Percentiles rank a stretch among this genome's conserved stretches.
Evolutionary conservation across 371 early-diverging fungal genomes (phyloP).

Genomic region (Chytridium lagenaria): DNA sequence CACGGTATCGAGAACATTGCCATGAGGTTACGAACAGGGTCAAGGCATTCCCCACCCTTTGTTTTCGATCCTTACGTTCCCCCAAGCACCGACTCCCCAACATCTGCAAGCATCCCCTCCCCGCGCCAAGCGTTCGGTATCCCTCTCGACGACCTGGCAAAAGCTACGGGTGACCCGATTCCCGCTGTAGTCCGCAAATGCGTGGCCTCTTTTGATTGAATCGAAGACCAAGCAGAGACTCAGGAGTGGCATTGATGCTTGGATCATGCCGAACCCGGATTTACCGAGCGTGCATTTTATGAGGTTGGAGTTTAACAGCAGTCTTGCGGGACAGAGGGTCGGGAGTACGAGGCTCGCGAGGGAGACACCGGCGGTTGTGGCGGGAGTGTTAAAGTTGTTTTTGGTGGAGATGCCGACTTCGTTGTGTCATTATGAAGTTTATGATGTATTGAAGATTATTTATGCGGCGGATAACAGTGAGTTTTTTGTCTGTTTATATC

Average conservation of each 20-base stretch:
- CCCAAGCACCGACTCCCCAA: neutral
- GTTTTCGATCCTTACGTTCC: conserved; percentile 31
- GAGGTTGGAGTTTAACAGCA: conserved; percentile 29
- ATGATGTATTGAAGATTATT: conserved; percentile 15
- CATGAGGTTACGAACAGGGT: conserved; percentile 25
- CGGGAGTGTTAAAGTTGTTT: conserved; percentile 16
- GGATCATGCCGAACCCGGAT: conserved; percentile 36
- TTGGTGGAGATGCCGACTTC: conserved; percentile 8
- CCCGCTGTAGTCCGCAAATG: conserved; percentile 28
- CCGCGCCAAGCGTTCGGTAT: conserved; percentile 19
- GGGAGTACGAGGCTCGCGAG: neutral
- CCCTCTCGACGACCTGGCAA: conserved; percentile 19
- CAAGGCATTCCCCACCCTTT: conserved; percentile 29
- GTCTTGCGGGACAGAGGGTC: neutral
- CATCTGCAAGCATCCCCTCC: neutral
- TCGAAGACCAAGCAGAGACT: conserved; percentile 7
- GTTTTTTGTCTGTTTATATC: neutral
- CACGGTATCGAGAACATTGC: conserved; percentile 29
- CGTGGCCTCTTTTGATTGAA: conserved; percentile 20
- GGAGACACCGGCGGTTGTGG: conserved; percentile 14
- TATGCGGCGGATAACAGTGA: conserved; percentile 6
- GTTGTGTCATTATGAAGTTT: neutral
- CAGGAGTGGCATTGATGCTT: conserved; percentile 27
- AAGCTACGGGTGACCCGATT: conserved; percentile 24
- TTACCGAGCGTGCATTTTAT: conserved; percentile 38